Conservation (phyloP, 768 basidiomycete genomes). For the Candolleomyces aberdarensis region DNA sequence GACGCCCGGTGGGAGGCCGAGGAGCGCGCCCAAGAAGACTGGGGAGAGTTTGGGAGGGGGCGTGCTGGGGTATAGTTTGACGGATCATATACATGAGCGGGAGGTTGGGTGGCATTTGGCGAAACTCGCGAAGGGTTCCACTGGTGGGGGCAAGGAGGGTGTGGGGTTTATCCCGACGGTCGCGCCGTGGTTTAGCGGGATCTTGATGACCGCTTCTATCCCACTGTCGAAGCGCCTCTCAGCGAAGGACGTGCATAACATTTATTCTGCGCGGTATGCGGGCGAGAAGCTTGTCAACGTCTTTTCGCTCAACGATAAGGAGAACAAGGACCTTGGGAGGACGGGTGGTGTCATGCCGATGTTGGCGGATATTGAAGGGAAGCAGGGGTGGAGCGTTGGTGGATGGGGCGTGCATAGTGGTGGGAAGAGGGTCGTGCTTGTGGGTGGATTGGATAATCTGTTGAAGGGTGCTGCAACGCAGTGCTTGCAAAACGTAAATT, state of each 20-base stretch:
- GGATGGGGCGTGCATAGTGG: conserved; percentile 91
- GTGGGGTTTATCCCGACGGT: conserved; percentile 87
- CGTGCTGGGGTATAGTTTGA: conserved; percentile 83
- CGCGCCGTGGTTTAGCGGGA: conserved; percentile 95
- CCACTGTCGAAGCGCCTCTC: conserved; percentile 66
- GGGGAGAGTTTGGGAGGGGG: conserved; percentile 73
- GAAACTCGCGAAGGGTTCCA: not conserved
- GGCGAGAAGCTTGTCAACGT: conserved; percentile 72
- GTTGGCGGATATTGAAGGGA: conserved; percentile 70
- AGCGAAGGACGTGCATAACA: conserved; percentile 65
- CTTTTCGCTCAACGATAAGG: conserved; percentile 63
- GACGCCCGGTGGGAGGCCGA: conserved; percentile 31
- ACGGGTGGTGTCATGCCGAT: conserved; percentile 69
- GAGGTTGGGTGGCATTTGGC: conserved; percentile 77
- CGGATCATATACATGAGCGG: conserved; percentile 98
- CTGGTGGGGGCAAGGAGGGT: conserved; percentile 26
- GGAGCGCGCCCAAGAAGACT: conserved; percentile 78
- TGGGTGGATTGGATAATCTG: conserved; percentile 93
- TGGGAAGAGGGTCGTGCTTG: conserved; percentile 90
- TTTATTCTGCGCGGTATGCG: conserved; percentile 78
- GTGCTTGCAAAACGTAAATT: conserved; percentile 92
- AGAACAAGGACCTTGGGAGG: conserved; percentile 65
- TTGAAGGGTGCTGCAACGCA: conserved; percentile 99
- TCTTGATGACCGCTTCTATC: conserved; percentile 82
- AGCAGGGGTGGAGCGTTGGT: conserved; percentile 89